Evolutionary conservation across 2,329 filamentous ascomycete genomes (phyloP).

Genomic region (Zalaria sp.): DNA sequence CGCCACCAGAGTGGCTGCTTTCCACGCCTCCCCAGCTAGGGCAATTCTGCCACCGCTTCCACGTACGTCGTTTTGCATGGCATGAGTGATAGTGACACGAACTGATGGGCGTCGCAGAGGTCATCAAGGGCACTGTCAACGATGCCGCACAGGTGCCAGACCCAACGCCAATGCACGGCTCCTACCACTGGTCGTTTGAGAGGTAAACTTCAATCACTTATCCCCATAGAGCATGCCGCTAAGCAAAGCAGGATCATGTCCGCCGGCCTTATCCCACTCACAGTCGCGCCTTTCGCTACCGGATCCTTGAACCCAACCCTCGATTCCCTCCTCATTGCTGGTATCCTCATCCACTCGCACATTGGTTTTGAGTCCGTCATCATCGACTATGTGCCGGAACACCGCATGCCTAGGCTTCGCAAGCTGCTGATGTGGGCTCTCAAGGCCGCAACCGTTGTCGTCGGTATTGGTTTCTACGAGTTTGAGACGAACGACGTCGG

Average conservation of each 20-base stretch:
- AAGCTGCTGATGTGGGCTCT: conserved; percentile 63
- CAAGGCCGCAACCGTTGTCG: conserved; percentile 62
- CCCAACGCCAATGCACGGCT: conserved; percentile 67
- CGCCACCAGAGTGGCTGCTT: conserved; percentile 51
- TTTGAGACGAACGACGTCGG: conserved; percentile 99
- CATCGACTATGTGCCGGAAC: conserved; percentile 76
- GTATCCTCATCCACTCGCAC: conserved; percentile 84
- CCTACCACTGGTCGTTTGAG: conserved; percentile 98
- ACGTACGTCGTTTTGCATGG: conserved; percentile 43
- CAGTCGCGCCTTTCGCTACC: conserved; percentile 79
- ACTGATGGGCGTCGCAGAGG: conserved; percentile 46
- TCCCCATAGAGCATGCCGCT: neutral
- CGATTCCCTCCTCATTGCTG: conserved; percentile 72
- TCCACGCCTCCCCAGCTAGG: conserved; percentile 70
- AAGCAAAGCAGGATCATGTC: conserved; percentile 50
- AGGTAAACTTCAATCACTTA: conserved; percentile 27
- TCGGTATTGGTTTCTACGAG: conserved; percentile 85
- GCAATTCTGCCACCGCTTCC: conserved; percentile 71
- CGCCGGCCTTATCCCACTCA: conserved; percentile 70
- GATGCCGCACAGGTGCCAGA: conserved; percentile 65
- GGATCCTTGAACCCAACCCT: conserved; percentile 79
- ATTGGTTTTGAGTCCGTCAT: conserved; percentile 86
- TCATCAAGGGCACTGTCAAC: conserved; percentile 70
- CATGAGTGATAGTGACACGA: conserved; percentile 1
- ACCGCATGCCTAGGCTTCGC: conserved; percentile 52